phyloP scores from a whole-genome alignment of 2,329 filamentous ascomycete species.

The Fusarium duplospermum region DNA sequence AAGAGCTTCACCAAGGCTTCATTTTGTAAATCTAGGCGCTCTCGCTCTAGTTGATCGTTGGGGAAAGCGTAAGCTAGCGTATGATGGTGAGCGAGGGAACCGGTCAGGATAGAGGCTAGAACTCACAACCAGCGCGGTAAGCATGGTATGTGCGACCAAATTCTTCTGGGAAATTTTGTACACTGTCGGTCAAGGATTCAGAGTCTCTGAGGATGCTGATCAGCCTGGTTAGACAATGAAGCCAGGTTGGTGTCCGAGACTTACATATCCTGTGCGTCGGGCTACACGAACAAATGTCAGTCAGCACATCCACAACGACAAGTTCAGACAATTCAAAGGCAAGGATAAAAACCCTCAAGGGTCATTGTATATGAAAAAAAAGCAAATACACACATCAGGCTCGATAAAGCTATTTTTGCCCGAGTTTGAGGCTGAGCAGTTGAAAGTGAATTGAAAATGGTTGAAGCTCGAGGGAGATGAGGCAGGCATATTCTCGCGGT shows the following conservation, averaged over 20 bases:
- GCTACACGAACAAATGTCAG: slow-evolving; percentile 40
- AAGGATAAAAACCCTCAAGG: neutral
- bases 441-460: slow-evolving; percentile 51
- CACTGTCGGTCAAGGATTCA: slow-evolving; percentile 55
- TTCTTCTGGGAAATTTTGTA: slow-evolving; percentile 55
- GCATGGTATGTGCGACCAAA: slow-evolving; percentile 62
- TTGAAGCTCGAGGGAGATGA: slow-evolving; percentile 32
- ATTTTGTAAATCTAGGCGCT: slow-evolving; percentile 56
- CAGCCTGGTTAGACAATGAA: slow-evolving; percentile 9
- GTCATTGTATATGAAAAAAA: neutral
- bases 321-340: neutral
- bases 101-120: neutral
- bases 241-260: slow-evolving; percentile 7
- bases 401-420: slow-evolving; percentile 48
- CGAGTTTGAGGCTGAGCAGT: slow-evolving; percentile 41
- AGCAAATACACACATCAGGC: slow-evolving; percentile 45
- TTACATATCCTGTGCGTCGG: slow-evolving; percentile 40
- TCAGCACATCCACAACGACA: slow-evolving; percentile 25
- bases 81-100: slow-evolving; percentile 6
- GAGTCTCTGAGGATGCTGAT: slow-evolving; percentile 44
- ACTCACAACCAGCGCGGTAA: slow-evolving; percentile 60
- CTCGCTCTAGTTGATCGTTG: slow-evolving; percentile 57
- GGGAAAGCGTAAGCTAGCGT: slow-evolving; percentile 58
- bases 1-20: slow-evolving; percentile 53
- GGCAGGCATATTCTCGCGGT: slow-evolving; percentile 20